Evolutionary conservation across 306 rosid species (phyloP).

Genomic region (Lathyrus sativus): DNA sequence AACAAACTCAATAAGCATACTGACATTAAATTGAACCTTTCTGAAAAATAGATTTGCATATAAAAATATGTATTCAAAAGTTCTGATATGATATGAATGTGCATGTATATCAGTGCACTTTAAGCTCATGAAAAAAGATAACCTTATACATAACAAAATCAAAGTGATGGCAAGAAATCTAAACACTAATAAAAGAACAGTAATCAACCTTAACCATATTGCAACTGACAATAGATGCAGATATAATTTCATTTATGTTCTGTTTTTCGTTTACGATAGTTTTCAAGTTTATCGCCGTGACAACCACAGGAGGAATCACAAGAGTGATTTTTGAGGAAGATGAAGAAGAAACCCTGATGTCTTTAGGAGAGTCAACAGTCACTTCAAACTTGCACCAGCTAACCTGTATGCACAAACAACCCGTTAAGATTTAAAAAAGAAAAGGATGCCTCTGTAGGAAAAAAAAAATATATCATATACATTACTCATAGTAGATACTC

Average conservation of each 20-base stretch:
- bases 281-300: slow-evolving; percentile 78
- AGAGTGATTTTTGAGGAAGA: slow-evolving; percentile 53
- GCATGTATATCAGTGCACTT: not conserved
- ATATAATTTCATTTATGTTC: slow-evolving; percentile 76
- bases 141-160: slow-evolving; percentile 10
- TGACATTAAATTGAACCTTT: slow-evolving; percentile 27
- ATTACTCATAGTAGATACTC: not conserved
- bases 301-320: slow-evolving; percentile 82
- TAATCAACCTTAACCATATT: slow-evolving; percentile 79
- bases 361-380: slow-evolving; percentile 72
- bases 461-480: not conserved
- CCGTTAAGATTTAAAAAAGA: slow-evolving; percentile 26
- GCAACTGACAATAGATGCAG: slow-evolving; percentile 92
- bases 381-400: slow-evolving; percentile 99
- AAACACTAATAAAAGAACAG: slow-evolving; percentile 31
- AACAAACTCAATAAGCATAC: slow-evolving; percentile 22
- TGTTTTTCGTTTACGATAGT: slow-evolving; percentile 72
- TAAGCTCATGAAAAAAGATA: slow-evolving; percentile 20
- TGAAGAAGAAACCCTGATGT: slow-evolving; percentile 52
- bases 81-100: not conserved
- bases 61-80: not conserved
- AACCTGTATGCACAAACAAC: slow-evolving; percentile 59
- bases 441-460: not conserved
- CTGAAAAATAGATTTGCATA: not conserved
- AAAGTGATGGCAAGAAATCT: slow-evolving; percentile 29